Evolutionary conservation across 495 filamentous ascomycete genomes (phyloP).

Genomic region (Endocarpon pusillum): DNA sequence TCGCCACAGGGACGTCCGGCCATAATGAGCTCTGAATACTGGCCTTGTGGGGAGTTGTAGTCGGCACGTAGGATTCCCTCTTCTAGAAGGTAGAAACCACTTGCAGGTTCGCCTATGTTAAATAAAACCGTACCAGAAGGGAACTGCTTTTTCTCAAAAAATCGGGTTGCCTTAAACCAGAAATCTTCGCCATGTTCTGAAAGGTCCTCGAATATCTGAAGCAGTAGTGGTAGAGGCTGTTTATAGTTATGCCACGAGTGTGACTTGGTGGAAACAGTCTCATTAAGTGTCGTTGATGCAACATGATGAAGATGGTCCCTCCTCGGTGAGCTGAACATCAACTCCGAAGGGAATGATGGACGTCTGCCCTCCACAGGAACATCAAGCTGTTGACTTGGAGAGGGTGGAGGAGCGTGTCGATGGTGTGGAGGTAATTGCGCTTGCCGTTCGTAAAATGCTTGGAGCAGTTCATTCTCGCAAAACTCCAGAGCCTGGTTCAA

Average conservation of each 20-base stretch:
- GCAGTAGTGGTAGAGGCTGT: constrained; percentile 75
- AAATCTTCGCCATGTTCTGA: constrained; percentile 73
- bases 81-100: constrained; percentile 85
- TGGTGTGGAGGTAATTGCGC: constrained; percentile 20
- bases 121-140: constrained; percentile 57
- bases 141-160: constrained; percentile 51
- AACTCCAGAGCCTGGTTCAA: constrained; percentile 84
- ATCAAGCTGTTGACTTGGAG: constrained; percentile 27
- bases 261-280: constrained; percentile 25
- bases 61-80: constrained; percentile 74
- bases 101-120: constrained; percentile 46
- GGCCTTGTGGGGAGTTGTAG: constrained; percentile 78
- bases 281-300: constrained; percentile 51
- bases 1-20: constrained; percentile 92
- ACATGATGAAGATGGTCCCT: constrained; percentile 59
- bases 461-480: constrained; percentile 89
- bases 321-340: constrained; percentile 58
- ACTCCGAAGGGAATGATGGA: constrained; percentile 19
- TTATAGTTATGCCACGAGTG: constrained; percentile 63
- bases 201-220: constrained; percentile 81
- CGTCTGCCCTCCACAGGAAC: constrained; percentile 24
- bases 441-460: constrained; percentile 53
- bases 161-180: constrained; percentile 64
- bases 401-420: constrained; percentile 3
- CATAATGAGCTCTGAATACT: constrained; percentile 78